Percentiles rank a stretch among this genome's conserved stretches.
Conservation (phyloP, 345 rosid genomes). For the Bruguiera parviflora region DNA sequence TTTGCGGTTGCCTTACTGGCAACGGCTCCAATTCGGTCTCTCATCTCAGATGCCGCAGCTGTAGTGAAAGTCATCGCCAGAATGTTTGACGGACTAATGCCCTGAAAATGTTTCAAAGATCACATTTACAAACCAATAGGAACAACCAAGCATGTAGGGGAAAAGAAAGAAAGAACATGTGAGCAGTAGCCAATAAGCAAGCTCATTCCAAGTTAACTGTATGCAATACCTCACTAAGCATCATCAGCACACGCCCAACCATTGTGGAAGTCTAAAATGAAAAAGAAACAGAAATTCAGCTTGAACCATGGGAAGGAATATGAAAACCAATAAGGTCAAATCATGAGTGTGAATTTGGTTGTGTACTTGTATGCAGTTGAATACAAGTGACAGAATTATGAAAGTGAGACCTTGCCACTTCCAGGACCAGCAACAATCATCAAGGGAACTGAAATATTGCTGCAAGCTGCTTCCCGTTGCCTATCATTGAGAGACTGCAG, state of each 20-base stretch:
- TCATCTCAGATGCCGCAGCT: constrained; percentile 94
- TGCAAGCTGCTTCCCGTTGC: constrained; percentile 84
- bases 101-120: constrained; percentile 43
- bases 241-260: constrained; percentile 87
- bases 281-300: constrained; percentile 17
- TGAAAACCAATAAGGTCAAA: constrained; percentile 5
- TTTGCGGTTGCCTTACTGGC: constrained; percentile 84
- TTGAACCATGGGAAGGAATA: constrained; percentile 3
- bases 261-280: constrained; percentile 78
- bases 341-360: neutral
- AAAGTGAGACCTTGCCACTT: constrained; percentile 80
- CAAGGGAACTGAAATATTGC: constrained; percentile 65
- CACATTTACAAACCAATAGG: neutral
- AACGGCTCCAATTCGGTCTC: constrained; percentile 67
- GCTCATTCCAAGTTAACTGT: constrained; percentile 10
- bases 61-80: constrained; percentile 98
- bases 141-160: constrained; percentile 10
- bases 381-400: neutral
- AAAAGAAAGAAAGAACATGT: neutral
- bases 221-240: constrained; percentile 65
- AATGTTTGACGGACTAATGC: constrained; percentile 72
- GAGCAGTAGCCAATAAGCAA: neutral
- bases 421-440: constrained; percentile 98
- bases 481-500: constrained; percentile 66
- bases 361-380: neutral